A percentile compares a stretch with the other conserved stretches of the same genome.
These are phyloP conservation scores for Penicillium samsonianum DNA, from an alignment of 495 filamentous ascomycete genomes.

Conservation along the genomic window DNA sequence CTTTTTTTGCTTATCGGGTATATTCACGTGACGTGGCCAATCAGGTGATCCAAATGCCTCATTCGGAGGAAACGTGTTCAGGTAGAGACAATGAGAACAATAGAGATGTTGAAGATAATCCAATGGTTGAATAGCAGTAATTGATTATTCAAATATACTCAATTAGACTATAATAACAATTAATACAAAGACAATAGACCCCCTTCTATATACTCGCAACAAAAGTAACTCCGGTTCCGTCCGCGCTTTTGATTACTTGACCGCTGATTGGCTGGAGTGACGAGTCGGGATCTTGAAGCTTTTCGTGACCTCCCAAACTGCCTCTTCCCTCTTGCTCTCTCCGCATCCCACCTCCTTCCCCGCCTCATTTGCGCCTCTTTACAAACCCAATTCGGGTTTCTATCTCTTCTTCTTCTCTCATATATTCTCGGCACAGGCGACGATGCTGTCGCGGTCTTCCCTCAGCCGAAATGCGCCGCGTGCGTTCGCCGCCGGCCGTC, in stretches of 20 bases:
- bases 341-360: constrained; percentile 31
- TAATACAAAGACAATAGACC: not conserved
- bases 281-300: constrained; percentile 51
- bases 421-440: constrained; percentile 52
- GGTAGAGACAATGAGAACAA: not conserved
- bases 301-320: constrained; percentile 46
- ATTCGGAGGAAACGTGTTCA: not conserved
- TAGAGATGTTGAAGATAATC: not conserved
- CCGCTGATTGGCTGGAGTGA: constrained; percentile 9
- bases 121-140: too few species aligned
- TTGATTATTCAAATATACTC: not conserved
- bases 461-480: constrained; percentile 75
- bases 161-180: not conserved
- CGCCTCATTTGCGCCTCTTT: constrained; percentile 44
- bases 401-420: constrained; percentile 28
- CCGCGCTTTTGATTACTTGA: constrained; percentile 24
- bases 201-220: constrained; percentile 15
- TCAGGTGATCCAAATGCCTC: constrained; percentile 33
- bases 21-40: constrained; percentile 31
- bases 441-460: constrained; percentile 84
- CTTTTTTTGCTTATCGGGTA: constrained; percentile 43
- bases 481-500: constrained; percentile 62
- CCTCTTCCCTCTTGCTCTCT: constrained; percentile 33
- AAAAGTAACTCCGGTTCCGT: constrained; percentile 49
- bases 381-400: constrained; percentile 40